phyloP scores from a whole-genome alignment of 345 rosid species.

The Mallotus nudiflorus region DNA sequence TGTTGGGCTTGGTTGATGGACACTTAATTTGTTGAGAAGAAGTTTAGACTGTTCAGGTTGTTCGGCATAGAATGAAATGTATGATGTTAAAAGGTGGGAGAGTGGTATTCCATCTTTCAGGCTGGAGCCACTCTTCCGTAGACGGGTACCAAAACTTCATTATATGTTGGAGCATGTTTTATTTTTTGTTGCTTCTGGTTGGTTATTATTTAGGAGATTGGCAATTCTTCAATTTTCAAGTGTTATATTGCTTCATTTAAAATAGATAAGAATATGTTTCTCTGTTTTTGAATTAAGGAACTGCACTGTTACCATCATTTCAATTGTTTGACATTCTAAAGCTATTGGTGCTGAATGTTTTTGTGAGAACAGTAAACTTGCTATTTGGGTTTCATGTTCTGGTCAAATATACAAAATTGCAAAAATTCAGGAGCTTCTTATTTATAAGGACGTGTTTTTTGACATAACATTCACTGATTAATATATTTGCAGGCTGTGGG shows the following conservation, averaged over 20 bases:
- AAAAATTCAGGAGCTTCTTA: not conserved
- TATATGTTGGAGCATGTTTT: constrained; percentile 67
- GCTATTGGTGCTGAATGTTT: not conserved
- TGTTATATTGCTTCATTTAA: constrained; percentile 6
- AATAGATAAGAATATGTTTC: constrained; percentile 27
- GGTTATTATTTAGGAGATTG: constrained; percentile 14
- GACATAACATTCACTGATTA: not conserved
- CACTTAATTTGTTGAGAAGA: no score
- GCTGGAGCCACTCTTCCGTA: constrained; percentile 90
- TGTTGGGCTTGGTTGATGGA: no score
- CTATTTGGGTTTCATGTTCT: not conserved
- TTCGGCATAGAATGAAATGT: constrained; percentile 99
- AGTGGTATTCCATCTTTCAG: constrained; percentile 89
- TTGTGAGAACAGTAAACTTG: not conserved
- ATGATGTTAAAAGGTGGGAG: constrained; percentile 97
- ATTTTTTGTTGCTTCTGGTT: constrained; percentile 22
- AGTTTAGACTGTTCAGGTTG: no score
- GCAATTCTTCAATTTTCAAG: constrained; percentile 20
- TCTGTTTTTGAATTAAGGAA: not conserved
- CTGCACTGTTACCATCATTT: not conserved
- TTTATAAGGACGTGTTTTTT: not conserved
- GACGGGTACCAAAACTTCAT: constrained; percentile 79
- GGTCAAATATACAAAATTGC: not conserved
- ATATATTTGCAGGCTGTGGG: not conserved
- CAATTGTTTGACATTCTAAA: constrained; percentile 6